Evolutionary conservation across 2,329 filamentous ascomycete genomes (phyloP).

Genomic region (Paraphaeosphaeria minitans): DNA sequence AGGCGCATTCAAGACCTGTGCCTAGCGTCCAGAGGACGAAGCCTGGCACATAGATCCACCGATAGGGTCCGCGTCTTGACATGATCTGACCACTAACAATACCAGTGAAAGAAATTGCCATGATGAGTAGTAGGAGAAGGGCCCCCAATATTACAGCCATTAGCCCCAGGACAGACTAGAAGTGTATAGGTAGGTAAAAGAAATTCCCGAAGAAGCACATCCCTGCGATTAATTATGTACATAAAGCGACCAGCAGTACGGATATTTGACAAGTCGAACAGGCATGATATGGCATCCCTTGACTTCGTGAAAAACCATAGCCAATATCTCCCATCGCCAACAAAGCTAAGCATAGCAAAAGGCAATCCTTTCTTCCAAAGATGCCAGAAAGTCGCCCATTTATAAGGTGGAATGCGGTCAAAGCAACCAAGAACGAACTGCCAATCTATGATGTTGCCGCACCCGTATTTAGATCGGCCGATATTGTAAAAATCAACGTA

Average conservation of each 20-base stretch:
- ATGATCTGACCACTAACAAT: conserved; percentile 20
- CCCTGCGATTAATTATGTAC: conserved; percentile 65
- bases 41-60: conserved; percentile 28
- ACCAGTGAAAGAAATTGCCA: conserved; percentile 14
- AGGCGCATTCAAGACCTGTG: conserved; percentile 56
- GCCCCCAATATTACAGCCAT: conserved; percentile 19
- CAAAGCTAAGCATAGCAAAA: conserved; percentile 17
- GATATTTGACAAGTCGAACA: conserved; percentile 11
- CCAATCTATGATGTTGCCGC: conserved; percentile 23
- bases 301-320: conserved; percentile 32
- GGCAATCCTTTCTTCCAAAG: conserved; percentile 60
- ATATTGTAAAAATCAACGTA: conserved; percentile 20
- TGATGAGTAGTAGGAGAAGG: conserved; percentile 16
- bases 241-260: conserved; percentile 57
- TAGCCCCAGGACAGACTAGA: conserved; percentile 57
- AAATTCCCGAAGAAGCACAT: conserved; percentile 63
- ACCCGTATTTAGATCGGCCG: conserved; percentile 17
- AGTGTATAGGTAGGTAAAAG: conserved; percentile 66
- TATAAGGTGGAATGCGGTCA: conserved; percentile 62
- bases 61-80: conserved; percentile 18
- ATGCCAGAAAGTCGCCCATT: conserved; percentile 67
- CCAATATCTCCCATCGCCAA: conserved; percentile 42
- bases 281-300: conserved; percentile 59
- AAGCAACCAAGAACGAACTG: conserved; percentile 22
- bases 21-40: conserved; percentile 57